These are phyloP conservation scores for Pseudocercospora eumusae DNA, from an alignment of 2,329 filamentous ascomycete species.

Conservation along the genomic window DNA sequence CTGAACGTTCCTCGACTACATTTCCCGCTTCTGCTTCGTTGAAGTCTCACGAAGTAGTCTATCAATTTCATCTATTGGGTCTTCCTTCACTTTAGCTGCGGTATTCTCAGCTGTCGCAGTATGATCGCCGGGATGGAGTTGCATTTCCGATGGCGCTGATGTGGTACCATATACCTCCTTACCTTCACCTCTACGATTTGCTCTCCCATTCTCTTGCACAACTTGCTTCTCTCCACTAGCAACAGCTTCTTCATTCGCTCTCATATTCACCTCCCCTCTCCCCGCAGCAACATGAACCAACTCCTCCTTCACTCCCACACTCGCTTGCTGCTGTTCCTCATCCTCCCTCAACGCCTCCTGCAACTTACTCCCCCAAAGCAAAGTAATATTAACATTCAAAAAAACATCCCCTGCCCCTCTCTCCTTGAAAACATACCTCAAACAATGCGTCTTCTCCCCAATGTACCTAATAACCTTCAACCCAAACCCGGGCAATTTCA, in stretches of 20 bases:
- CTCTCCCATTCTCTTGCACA: background rate
- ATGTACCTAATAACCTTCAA: slow-evolving; percentile 50
- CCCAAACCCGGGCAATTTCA: slow-evolving; percentile 50
- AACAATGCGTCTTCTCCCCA: slow-evolving; percentile 51
- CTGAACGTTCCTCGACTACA: background rate
- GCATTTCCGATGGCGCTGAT: slow-evolving; percentile 16
- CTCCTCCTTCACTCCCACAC: background rate
- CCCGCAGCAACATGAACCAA: background rate
- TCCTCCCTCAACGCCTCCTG: slow-evolving; percentile 39
- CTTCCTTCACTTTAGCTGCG: background rate
- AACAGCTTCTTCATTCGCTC: too few relatives aligned
- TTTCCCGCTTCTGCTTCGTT: slow-evolving; percentile 21
- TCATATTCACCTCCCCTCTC: background rate
- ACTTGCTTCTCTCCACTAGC: background rate
- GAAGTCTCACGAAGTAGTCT: slow-evolving; percentile 26
- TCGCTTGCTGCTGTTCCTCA: slow-evolving; percentile 17
- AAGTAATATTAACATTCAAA: slow-evolving; percentile 50
- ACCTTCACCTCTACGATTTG: background rate
- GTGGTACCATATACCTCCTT: background rate
- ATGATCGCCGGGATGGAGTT: slow-evolving; percentile 29
- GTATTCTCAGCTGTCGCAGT: slow-evolving; percentile 18
- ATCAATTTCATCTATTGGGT: slow-evolving; percentile 25
- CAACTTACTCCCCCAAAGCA: slow-evolving; percentile 49
- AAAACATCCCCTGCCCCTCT: slow-evolving; percentile 44
- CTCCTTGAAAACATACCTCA: slow-evolving; percentile 51